Base-by-base conservation (phyloP, 352 stramenopile species). In the Globisporangium recalcitrans region DNA sequence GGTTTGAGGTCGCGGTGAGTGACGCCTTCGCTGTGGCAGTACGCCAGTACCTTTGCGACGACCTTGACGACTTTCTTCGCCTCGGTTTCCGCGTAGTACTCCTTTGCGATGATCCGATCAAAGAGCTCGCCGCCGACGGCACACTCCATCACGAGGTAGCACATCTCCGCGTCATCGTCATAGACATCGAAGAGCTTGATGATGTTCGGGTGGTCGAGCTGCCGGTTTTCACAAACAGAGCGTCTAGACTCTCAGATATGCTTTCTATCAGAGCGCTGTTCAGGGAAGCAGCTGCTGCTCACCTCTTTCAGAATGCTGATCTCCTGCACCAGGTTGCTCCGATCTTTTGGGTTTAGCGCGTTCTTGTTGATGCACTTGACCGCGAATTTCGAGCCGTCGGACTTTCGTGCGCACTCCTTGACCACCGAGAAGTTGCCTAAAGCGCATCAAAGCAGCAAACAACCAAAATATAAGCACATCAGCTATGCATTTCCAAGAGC, bases 1-100 rank as follows among this genome's bases (percentile, higher is more conserved):
- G 96, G 95, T 70, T 99, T 99, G 57, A 99, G 81, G 70, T 99
- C 96, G n/a, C 93, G 87, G 48, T 98, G 96, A 13, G 96, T 96
- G 63, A 99, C 87, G 49, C 90, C 78, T 60, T 78, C 58, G 7
- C 64, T 62, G 73, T 98, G 92, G 69, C 88, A 97, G 69, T 97
- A 95, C 0, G 71, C 66, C 19, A 98, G 72, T 26, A 90, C 89
- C 48, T 93, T 88, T 29, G 84, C 82, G 46, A 98, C 81, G 63
- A 90, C 72, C 69, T 93, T 83, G 78, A 97, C 68, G 44, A 93
- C 70, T 52, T 85, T 77, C 57, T 89, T 87, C 32, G 91, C 91
- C 66, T 98, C 87, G 0, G 73, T 69, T 60, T 98, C 92, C 1
- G 79, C 90, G 75, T 97, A 98, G 61, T 97, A 91, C 58, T 95